A percentile compares a stretch with the other conserved stretches of the same genome.
Evolutionary conservation across 1,139 yeast genomes (phyloP).

Genomic region (Trichomonascaceae sp.): DNA sequence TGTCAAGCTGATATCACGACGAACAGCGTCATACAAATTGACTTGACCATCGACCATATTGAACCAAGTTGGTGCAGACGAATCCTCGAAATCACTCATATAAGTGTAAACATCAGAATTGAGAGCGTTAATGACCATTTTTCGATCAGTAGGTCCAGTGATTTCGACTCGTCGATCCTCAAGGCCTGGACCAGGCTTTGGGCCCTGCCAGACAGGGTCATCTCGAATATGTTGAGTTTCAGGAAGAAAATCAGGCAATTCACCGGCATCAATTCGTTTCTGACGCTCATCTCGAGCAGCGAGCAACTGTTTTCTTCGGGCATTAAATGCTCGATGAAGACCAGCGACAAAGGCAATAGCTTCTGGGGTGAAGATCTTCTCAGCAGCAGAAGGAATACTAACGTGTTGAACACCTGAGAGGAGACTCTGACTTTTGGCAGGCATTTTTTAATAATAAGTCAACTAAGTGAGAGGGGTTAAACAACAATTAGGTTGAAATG

Average conservation of each 20-base stretch:
- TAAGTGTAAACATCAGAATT: constrained; percentile 85
- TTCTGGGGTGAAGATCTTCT: constrained; percentile 51
- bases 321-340: constrained; percentile 65
- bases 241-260: constrained; percentile 65
- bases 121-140: constrained; percentile 90
- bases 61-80: constrained; percentile 92
- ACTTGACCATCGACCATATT: constrained; percentile 87
- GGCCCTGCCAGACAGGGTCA: constrained; percentile 75
- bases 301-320: constrained; percentile 53
- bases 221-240: constrained; percentile 66
- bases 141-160: constrained; percentile 64
- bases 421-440: constrained; percentile 28
- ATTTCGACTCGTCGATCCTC: constrained; percentile 47
- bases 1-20: constrained; percentile 63
- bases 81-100: constrained; percentile 95
- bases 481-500: not conserved
- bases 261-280: constrained; percentile 57
- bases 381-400: constrained; percentile 21
- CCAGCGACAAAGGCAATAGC: constrained; percentile 70
- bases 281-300: constrained; percentile 57
- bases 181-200: constrained; percentile 68
- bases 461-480: not conserved
- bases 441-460: constrained; percentile 22
- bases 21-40: constrained; percentile 81
- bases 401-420: constrained; percentile 29